phyloP scores from a whole-genome alignment of 768 basidiomycete genomes.

The Cantharellus anzutake region DNA sequence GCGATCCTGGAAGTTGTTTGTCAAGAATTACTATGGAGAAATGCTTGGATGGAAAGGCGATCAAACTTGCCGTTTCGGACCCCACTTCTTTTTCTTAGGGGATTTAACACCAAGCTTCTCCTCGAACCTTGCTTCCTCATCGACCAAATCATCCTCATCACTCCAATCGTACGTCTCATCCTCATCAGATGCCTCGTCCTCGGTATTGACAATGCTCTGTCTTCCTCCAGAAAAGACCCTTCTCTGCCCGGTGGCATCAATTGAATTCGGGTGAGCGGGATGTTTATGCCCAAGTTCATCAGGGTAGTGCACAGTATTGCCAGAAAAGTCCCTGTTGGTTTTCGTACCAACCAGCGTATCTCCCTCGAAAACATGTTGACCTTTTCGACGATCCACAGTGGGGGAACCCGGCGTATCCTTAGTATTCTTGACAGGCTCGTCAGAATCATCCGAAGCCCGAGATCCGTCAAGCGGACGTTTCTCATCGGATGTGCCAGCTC shows the following conservation, averaged over 20 bases:
- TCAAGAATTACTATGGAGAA: background rate
- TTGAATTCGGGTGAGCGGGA: background rate
- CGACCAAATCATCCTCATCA: slow-evolving; percentile 53
- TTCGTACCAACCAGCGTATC: background rate
- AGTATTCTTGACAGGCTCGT: too few relatives aligned
- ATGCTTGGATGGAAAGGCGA: background rate
- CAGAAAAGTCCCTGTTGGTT: too few relatives aligned
- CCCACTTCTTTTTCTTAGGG: slow-evolving; percentile 28
- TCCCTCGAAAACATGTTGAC: background rate
- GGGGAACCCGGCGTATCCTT: background rate
- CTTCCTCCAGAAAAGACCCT: too few relatives aligned
- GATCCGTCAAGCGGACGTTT: too few relatives aligned
- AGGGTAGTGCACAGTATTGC: slow-evolving; percentile 5
- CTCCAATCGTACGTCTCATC: slow-evolving; percentile 55
- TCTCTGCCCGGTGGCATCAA: too few relatives aligned
- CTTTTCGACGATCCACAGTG: background rate
- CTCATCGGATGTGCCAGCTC: too few relatives aligned
- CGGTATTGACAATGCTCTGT: slow-evolving; percentile 14
- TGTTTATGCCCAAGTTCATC: slow-evolving; percentile 2
- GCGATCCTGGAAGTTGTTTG: slow-evolving; percentile 26
- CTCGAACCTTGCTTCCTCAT: slow-evolving; percentile 49
- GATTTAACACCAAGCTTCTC: slow-evolving; percentile 32
- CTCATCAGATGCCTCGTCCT: slow-evolving; percentile 29
- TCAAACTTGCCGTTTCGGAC: slow-evolving; percentile 31
- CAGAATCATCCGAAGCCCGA: too few relatives aligned